Conservation (phyloP, 106 monocot genomes). For the Xerophyta viscosa region DNA sequence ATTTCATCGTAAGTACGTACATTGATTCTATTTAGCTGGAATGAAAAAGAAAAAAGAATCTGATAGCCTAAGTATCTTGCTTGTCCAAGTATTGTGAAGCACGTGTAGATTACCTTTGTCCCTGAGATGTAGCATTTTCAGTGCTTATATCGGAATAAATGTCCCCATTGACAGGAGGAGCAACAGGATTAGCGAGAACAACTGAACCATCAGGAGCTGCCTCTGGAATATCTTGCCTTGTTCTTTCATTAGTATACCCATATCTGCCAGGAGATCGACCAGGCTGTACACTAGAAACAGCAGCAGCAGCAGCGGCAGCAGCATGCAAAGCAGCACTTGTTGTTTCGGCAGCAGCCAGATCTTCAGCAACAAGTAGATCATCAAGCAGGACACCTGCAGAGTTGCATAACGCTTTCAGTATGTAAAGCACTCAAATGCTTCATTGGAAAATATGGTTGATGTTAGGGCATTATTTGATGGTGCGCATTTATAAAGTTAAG, state of each 20-base stretch:
- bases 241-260: constrained; percentile 40
- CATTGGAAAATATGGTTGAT: too few relatives aligned
- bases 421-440: constrained; percentile 3
- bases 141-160: constrained; percentile 88
- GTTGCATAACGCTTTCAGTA: background rate
- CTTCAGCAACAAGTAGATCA: constrained; percentile 97
- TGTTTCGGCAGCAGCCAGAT: constrained; percentile 93
- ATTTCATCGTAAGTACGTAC: constrained; percentile 15
- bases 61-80: too few relatives aligned
- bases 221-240: constrained; percentile 47
- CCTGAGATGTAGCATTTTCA: constrained; percentile 88
- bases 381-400: constrained; percentile 78
- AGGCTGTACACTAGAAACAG: constrained; percentile 41
- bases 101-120: constrained; percentile 44
- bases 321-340: constrained; percentile 83
- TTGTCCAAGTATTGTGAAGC: too few relatives aligned
- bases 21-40: too few relatives aligned
- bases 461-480: too few relatives aligned
- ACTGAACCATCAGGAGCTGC: constrained; percentile 80
- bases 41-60: too few relatives aligned
- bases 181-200: constrained; percentile 87
- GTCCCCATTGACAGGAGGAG: constrained; percentile 88
- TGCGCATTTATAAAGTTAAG: too few relatives aligned
- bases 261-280: constrained; percentile 52
- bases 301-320: constrained; percentile 70